A percentile compares a stretch with the other conserved stretches of the same genome.
phyloP scores from a whole-genome alignment of 352 stramenopile genomes.

The Globisporangium paroecandrum region DNA sequence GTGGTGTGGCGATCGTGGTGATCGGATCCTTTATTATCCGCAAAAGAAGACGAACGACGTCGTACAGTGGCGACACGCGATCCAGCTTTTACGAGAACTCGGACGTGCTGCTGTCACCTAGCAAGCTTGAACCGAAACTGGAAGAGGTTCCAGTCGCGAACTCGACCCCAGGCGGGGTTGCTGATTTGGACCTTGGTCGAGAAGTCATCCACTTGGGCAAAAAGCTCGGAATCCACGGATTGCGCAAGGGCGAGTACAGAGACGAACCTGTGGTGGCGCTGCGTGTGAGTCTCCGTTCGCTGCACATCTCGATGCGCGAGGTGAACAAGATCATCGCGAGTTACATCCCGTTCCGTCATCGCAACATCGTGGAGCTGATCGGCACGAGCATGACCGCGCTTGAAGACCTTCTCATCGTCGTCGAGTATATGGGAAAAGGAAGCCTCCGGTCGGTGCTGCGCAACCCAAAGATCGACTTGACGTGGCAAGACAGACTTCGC shows the following conservation, averaged over 20 bases:
- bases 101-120: conserved; percentile 20
- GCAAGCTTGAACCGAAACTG: conserved; percentile 11
- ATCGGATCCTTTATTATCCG: conserved; percentile 15
- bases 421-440: conserved; percentile 75
- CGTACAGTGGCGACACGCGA: conserved; percentile 15
- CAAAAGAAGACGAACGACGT: not conserved
- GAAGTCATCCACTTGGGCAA: conserved; percentile 45
- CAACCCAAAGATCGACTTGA: conserved; percentile 43
- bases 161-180: conserved; percentile 26
- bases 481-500: conserved; percentile 45
- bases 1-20: conserved; percentile 14
- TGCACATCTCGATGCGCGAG: conserved; percentile 34
- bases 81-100: conserved; percentile 22
- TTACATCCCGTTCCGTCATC: conserved; percentile 59
- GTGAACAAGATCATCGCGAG: conserved; percentile 50
- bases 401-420: conserved; percentile 66
- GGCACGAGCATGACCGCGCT: conserved; percentile 49
- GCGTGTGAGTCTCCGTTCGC: conserved; percentile 36
- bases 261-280: conserved; percentile 53
- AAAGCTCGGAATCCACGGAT: conserved; percentile 44
- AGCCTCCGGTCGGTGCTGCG: conserved; percentile 52
- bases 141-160: conserved; percentile 4
- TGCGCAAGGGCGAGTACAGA: conserved; percentile 51
- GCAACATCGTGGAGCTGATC: conserved; percentile 66
- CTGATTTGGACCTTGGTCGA: conserved; percentile 48